These are phyloP conservation scores for Microbotryomycetes sp. DNA, from an alignment of 1,284 basidiomycete species.

Conservation along the genomic window DNA sequence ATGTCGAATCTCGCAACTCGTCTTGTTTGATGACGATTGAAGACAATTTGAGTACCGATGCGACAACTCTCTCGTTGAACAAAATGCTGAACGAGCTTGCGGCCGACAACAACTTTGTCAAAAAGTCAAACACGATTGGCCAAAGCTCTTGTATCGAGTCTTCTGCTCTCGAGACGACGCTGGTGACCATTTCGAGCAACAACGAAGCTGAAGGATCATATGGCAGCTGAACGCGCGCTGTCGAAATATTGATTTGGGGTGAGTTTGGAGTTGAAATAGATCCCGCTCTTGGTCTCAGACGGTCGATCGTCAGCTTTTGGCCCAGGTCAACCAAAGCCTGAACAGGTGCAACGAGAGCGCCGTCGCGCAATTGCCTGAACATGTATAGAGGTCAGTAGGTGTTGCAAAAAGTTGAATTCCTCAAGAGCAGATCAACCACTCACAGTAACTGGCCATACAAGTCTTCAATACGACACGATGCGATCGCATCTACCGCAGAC, in stretches of 20 bases:
- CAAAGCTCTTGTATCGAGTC: conserved; percentile 77
- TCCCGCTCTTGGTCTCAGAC: conserved; percentile 36
- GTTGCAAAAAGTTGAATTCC: not conserved
- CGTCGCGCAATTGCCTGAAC: conserved; percentile 42
- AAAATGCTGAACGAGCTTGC: conserved; percentile 78
- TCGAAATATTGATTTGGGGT: conserved; percentile 39
- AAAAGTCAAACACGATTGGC: conserved; percentile 87
- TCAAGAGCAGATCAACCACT: conserved; percentile 42
- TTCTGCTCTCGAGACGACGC: conserved; percentile 67
- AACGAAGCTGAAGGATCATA: conserved; percentile 95
- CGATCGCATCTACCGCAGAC: conserved; percentile 90
- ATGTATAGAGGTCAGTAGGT: not conserved
- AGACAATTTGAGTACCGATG: conserved; percentile 75
- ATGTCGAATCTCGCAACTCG: conserved; percentile 80
- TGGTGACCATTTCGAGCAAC: conserved; percentile 87
- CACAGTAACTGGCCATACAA: conserved; percentile 87
- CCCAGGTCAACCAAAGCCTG: conserved; percentile 83
- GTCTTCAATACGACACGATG: conserved; percentile 87
- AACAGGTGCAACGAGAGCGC: conserved; percentile 72
- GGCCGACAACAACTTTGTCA: conserved; percentile 69
- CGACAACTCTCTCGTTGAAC: conserved; percentile 90
- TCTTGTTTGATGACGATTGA: conserved; percentile 71
- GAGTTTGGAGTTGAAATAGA: conserved; percentile 22
- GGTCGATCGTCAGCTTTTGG: conserved; percentile 72
- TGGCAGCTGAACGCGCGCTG: conserved; percentile 51